Base-by-base conservation (phyloP, 768 basidiomycete species). In the Gautieria morchelliformis region DNA sequence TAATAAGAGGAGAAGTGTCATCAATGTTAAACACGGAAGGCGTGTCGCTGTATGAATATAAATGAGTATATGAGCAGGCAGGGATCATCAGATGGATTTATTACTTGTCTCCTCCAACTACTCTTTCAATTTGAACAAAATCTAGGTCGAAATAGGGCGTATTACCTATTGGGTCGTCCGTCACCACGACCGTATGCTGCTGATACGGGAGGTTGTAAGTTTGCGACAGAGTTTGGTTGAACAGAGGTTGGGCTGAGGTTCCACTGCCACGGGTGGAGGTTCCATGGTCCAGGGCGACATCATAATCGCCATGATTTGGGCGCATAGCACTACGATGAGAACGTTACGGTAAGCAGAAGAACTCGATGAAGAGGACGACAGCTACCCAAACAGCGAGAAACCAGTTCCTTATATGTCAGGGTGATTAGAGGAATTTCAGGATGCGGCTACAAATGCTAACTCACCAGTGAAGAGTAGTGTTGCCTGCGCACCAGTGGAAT, bases 221-320 rank as follows among this genome's bases (percentile, higher is more conserved):
- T 5, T 67, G 68, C 63, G 74, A 80, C n/a, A 81, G 65, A 5
- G 65, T 69, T 69, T 19, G 60, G 53, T 24, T 59, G 49, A n/a
- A n/a, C n/a, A n/a, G n/a, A n/a, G n/a, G n/a, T n/a, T n/a, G n/a
- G n/a, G n/a, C n/a, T 14, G 67, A 56, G 46, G 65, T 73, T 32
- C 56, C 59, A 10, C 49, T 61, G 30, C 67, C 53, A 5, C 14
- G 17, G 20, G 37, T 22, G 7, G 1, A 15, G 35, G 56, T 19
- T 7, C 24, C 20, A 22, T 40, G 10, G 64, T 82, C 79, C 1
- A 81, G 63, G 32, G 66, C 64, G 42, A 81, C 70, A 33, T 68
- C 67, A 61, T 72, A 82, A 11, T 53, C 61, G 0, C 80, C 78
- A 61, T 80, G 77, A 53, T 78, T 78, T 6, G 56, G 41, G 22